Evolutionary conservation across 371 early-diverging fungal genomes (phyloP), one percentile per base, ranked within the genome.

Genomic region (Paraphysoderma sedebokerense): DNA sequence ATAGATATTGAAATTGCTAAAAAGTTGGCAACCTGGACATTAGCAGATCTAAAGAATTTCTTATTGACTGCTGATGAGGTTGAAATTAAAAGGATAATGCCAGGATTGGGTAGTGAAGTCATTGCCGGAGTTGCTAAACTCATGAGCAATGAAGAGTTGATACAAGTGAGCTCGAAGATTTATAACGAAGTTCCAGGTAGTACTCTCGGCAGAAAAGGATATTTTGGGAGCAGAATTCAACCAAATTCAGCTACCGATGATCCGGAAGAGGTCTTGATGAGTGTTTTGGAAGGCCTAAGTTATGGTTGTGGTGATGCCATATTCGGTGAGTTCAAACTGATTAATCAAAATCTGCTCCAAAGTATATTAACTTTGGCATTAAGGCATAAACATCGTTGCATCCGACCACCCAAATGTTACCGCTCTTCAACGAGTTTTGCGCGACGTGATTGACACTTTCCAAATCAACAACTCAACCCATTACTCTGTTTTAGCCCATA

Each of bases 111-210:
- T 12, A 19, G 19, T 36, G 46, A 46, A 20, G 46, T 46, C 17
- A 34, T 46, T 34, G 46, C 46, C 5, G 46, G 46, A 1, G 46
- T 46, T 13, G 34, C 36, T 26, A 46, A 46, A 27, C 34, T 46
- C 35, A 46, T 46, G 46, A 11, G 12, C 46, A 32, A 30, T 36
- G 46, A 46, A 2, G 46, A 46, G 1, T 24, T 46, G 20, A 15
- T 46, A 5, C 6, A 17, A 8, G 46, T 46, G 3, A 24, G 34
- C 0, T 5, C n/a, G 23, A 46, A 46, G 23, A 37, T 46, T 8
- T 37, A 19, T 13, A 46, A 33, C 37, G 23, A 23, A n/a, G 34
- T 2, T n/a, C 15, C 3, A 3, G 46, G 46, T 17, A 5, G 19
- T 5, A 32, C 45, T 13, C 38, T 46, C 19, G 46, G 46, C 11